phyloP scores from a whole-genome alignment of 2,329 filamentous ascomycete genomes.

The Cytospora schulzeri region DNA sequence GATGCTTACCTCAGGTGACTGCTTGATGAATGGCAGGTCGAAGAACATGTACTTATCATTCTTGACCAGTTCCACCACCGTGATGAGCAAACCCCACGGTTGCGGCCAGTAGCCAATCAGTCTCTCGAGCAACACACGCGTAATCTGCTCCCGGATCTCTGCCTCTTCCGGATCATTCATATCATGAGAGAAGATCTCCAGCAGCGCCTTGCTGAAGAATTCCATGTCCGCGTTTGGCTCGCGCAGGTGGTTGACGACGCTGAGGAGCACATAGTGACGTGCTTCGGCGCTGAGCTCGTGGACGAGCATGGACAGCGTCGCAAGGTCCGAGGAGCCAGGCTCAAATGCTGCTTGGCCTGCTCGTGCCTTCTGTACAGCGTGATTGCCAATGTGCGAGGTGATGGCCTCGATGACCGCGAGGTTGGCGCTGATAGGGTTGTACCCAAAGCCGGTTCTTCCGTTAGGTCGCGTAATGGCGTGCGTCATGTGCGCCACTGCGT shows the following conservation, averaged over 20 bases:
- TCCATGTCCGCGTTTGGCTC: slow-evolving; percentile 88
- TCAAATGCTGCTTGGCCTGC: slow-evolving; percentile 67
- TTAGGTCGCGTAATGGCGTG: slow-evolving; percentile 68
- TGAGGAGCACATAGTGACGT: slow-evolving; percentile 80
- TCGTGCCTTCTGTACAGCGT: slow-evolving; percentile 65
- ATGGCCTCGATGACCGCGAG: slow-evolving; percentile 75
- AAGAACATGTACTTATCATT: slow-evolving; percentile 92
- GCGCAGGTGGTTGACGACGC: slow-evolving; percentile 88
- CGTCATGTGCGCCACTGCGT: slow-evolving; percentile 75
- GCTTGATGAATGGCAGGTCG: slow-evolving; percentile 88
- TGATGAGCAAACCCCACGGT: slow-evolving; percentile 91
- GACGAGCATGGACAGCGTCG: slow-evolving; percentile 74
- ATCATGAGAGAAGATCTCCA: slow-evolving; percentile 83
- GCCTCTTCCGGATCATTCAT: slow-evolving; percentile 72
- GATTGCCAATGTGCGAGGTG: slow-evolving; percentile 78
- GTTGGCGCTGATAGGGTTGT: slow-evolving; percentile 69
- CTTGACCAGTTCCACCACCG: slow-evolving; percentile 85
- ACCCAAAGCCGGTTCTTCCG: slow-evolving; percentile 64
- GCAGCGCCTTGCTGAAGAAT: slow-evolving; percentile 84
- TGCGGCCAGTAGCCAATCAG: slow-evolving; percentile 88
- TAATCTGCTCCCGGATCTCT: slow-evolving; percentile 87
- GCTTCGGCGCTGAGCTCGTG: slow-evolving; percentile 75
- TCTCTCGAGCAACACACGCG: slow-evolving; percentile 83
- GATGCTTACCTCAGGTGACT: slow-evolving; percentile 74
- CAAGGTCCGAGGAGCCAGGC: slow-evolving; percentile 66